These are phyloP conservation scores for Terfezia claveryi DNA, from an alignment of 495 filamentous ascomycete species.

Conservation along the genomic window DNA sequence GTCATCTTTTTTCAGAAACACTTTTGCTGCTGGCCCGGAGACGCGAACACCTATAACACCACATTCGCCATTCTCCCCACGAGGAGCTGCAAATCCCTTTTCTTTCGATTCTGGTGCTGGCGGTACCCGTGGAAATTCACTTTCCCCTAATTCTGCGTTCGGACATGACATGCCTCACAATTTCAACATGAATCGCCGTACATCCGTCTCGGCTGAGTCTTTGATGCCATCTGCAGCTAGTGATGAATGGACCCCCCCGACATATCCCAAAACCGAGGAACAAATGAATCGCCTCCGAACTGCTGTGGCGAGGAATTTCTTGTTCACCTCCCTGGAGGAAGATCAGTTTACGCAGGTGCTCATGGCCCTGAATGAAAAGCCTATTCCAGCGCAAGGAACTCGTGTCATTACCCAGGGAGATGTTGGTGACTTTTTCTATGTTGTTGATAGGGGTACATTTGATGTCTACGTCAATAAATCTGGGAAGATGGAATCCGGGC, in stretches of 20 bases:
- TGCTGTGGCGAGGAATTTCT: conserved; percentile 72
- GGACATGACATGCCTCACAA: conserved; percentile 64
- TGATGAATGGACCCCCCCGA: conserved; percentile 78
- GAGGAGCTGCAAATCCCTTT: conserved; percentile 4
- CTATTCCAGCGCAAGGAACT: conserved; percentile 72
- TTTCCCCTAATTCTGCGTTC: conserved; percentile 4
- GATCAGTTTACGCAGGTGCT: conserved; percentile 73
- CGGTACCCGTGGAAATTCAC: background rate
- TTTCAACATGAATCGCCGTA: conserved; percentile 81
- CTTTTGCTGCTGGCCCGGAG: background rate
- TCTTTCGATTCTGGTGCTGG: conserved; percentile 7
- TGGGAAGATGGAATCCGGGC: conserved; percentile 61
- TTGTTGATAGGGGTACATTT: conserved; percentile 78
- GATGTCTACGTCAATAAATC: conserved; percentile 71
- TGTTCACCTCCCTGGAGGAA: conserved; percentile 86
- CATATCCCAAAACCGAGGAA: conserved; percentile 58
- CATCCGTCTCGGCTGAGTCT: conserved; percentile 90
- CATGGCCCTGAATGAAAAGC: conserved; percentile 80
- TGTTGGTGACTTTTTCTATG: conserved; percentile 91
- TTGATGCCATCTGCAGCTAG: conserved; percentile 65
- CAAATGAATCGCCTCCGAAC: conserved; percentile 57
- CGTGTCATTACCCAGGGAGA: conserved; percentile 87
- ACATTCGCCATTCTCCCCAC: background rate
- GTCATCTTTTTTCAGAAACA: background rate
- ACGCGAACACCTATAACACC: background rate